These are phyloP conservation scores for Aurantiochytrium sp. DNA, from an alignment of 108 stramenopile genomes.

Conservation along the genomic window DNA sequence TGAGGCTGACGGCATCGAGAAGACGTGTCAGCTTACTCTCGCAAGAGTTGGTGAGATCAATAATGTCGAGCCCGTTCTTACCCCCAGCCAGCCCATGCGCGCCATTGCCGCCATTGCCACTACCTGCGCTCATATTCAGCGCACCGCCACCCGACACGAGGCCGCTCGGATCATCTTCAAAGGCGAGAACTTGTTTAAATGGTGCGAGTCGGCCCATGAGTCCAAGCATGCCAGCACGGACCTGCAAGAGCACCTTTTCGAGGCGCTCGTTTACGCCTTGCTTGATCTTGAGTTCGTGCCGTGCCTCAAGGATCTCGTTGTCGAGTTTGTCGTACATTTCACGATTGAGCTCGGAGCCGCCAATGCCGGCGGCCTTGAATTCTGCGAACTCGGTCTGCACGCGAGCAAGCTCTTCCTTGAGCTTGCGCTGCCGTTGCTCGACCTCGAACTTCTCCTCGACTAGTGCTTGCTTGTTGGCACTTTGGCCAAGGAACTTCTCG, in stretches of 20 bases:
- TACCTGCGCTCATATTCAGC: too few relatives aligned
- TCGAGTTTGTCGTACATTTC: constrained; percentile 18
- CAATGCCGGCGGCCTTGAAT: constrained; percentile 12
- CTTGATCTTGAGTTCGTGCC: constrained; percentile 14
- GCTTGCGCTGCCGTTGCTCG: constrained; percentile 14
- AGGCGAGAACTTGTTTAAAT: not conserved
- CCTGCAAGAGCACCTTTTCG: not conserved
- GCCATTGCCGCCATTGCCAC: too few relatives aligned
- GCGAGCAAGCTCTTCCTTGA: constrained; percentile 11
- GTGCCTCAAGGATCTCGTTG: not conserved
- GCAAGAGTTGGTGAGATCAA: not conserved
- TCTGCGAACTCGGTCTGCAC: constrained; percentile 12
- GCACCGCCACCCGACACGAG: not conserved
- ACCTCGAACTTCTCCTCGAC: not conserved
- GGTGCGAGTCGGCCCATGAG: not conserved
- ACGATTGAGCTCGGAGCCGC: not conserved
- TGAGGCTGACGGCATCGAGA: not conserved
- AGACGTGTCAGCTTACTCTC: not conserved
- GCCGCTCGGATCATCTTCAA: not conserved
- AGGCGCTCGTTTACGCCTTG: not conserved
- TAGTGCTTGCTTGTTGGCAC: not conserved
- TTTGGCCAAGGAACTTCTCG: not conserved
- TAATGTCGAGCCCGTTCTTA: not conserved
- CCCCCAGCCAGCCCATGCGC: not conserved
- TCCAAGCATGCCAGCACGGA: not conserved